Evolutionary conservation across 768 basidiomycete species (phyloP).

Genomic region (Coprinopsis marcescibilis): DNA sequence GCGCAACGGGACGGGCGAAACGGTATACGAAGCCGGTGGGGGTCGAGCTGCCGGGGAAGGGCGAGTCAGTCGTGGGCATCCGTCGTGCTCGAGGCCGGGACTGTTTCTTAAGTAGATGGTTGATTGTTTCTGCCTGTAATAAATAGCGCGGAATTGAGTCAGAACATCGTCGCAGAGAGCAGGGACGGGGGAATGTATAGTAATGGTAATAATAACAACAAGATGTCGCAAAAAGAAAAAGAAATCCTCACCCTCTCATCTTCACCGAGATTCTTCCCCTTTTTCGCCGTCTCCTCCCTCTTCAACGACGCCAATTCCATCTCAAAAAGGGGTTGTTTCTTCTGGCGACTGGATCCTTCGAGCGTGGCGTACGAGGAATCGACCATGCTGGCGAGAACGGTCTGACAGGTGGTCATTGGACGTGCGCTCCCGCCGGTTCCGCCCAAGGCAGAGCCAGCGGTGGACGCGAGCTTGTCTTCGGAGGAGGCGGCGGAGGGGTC

Average conservation of each 20-base stretch:
- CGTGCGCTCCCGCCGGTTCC: slow-evolving; percentile 19
- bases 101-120: slow-evolving; percentile 83
- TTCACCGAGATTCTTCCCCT: slow-evolving; percentile 73
- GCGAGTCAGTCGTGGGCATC: slow-evolving; percentile 40
- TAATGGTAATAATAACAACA: not conserved
- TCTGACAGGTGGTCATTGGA: slow-evolving; percentile 57
- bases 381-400: slow-evolving; percentile 64
- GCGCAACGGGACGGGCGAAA: slow-evolving; percentile 22
- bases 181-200: not conserved
- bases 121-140: slow-evolving; percentile 76
- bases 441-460: too few species aligned
- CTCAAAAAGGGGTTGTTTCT: slow-evolving; percentile 67
- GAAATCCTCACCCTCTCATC: slow-evolving; percentile 63
- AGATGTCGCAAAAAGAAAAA: not conserved
- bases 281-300: slow-evolving; percentile 76
- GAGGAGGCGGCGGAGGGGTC: not conserved
- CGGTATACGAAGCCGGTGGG: slow-evolving; percentile 8
- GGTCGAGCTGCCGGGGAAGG: slow-evolving; percentile 18
- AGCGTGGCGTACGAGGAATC: slow-evolving; percentile 66
- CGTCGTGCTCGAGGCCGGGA: slow-evolving; percentile 61
- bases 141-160: not conserved
- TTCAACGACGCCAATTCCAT: slow-evolving; percentile 68
- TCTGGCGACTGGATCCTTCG: slow-evolving; percentile 17
- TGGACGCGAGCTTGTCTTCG: not conserved
- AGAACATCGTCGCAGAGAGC: not conserved